These are phyloP conservation scores for Malassezia cuniculi DNA, from an alignment of 1,284 basidiomycete species.

Conservation along the genomic window DNA sequence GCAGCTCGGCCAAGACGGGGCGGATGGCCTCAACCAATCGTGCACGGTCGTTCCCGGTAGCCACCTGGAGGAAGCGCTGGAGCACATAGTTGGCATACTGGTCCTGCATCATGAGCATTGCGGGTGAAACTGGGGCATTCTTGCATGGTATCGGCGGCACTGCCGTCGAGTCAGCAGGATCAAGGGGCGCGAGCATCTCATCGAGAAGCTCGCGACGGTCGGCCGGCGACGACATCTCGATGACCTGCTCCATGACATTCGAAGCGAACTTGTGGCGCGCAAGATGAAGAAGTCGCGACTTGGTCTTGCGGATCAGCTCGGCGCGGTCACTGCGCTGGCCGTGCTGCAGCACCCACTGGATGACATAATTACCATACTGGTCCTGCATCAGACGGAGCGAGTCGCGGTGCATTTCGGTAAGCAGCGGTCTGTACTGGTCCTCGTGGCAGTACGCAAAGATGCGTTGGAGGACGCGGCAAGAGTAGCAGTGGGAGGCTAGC, in stretches of 20 bases:
- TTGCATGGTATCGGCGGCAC: slow-evolving; percentile 1
- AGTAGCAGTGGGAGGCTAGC: slow-evolving; percentile 79
- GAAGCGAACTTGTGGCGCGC: slow-evolving; percentile 78
- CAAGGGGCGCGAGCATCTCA: slow-evolving; percentile 57
- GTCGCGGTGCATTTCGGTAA: slow-evolving; percentile 71
- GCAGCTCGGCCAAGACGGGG: slow-evolving; percentile 18
- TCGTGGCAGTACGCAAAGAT: slow-evolving; percentile 61
- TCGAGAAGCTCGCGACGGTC: slow-evolving; percentile 61
- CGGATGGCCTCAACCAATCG: slow-evolving; percentile 18
- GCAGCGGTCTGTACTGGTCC: slow-evolving; percentile 56
- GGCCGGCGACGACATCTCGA: slow-evolving; percentile 56
- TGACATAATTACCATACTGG: slow-evolving; percentile 64
- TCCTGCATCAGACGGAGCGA: slow-evolving; percentile 47
- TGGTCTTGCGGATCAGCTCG: slow-evolving; percentile 59
- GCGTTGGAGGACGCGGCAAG: slow-evolving; percentile 86
- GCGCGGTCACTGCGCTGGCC: slow-evolving; percentile 60
- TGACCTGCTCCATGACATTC: slow-evolving; percentile 89
- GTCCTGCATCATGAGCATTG: slow-evolving; percentile 65
- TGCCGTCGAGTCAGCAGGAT: slow-evolving; percentile 1
- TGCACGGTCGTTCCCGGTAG: slow-evolving; percentile 18
- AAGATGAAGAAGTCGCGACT: slow-evolving; percentile 61
- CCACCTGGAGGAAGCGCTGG: slow-evolving; percentile 39
- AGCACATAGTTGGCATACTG: slow-evolving; percentile 58
- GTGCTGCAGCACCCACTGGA: slow-evolving; percentile 80
- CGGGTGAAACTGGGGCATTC: slow-evolving; percentile 12